phyloP scores from a whole-genome alignment of 2,329 filamentous ascomycete genomes.

The Penicillium vulpinum region DNA sequence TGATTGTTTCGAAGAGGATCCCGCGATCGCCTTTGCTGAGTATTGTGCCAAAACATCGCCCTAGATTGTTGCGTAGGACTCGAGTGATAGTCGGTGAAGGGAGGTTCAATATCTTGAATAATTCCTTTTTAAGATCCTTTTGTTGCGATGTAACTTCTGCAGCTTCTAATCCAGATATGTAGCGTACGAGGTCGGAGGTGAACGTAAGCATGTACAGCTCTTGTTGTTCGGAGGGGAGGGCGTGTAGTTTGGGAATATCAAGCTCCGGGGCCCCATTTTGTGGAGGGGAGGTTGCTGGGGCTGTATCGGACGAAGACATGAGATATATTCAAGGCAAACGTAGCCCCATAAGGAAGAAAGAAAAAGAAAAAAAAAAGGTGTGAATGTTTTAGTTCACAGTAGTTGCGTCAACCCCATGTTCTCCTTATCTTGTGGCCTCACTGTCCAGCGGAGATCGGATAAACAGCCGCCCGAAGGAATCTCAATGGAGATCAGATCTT shows the following conservation, averaged over 20 bases:
- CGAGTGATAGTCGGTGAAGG: slow-evolving; percentile 77
- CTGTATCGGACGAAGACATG: slow-evolving; percentile 44
- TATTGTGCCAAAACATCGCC: slow-evolving; percentile 77
- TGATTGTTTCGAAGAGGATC: slow-evolving; percentile 89
- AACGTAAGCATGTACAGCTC: slow-evolving; percentile 91
- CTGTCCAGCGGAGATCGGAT: slow-evolving; percentile 32
- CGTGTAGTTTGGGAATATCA: slow-evolving; percentile 84
- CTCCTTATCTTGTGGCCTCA: slow-evolving; percentile 28
- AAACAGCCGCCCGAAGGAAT: slow-evolving; percentile 25
- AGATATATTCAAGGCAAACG: slow-evolving; percentile 13
- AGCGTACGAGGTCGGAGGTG: slow-evolving; percentile 75
- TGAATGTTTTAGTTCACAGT: neutral
- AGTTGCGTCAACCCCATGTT: slow-evolving; percentile 14
- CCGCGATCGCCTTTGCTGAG: slow-evolving; percentile 86
- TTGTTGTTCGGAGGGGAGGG: slow-evolving; percentile 89
- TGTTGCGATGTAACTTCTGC: slow-evolving; percentile 88
- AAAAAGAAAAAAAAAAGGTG: slow-evolving; percentile 1
- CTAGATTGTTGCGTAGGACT: slow-evolving; percentile 86
- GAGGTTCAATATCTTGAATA: slow-evolving; percentile 89
- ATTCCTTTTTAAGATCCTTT: slow-evolving; percentile 86
- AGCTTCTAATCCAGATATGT: slow-evolving; percentile 68
- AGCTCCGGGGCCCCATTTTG: slow-evolving; percentile 61
- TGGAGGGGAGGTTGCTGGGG: slow-evolving; percentile 35
- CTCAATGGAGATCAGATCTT: neutral
- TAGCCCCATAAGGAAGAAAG: slow-evolving; percentile 16